Percentiles rank a stretch among this genome's conserved stretches.
Conservation (phyloP, 169 alveolate species). For the Perkinsus chesapeaki region DNA sequence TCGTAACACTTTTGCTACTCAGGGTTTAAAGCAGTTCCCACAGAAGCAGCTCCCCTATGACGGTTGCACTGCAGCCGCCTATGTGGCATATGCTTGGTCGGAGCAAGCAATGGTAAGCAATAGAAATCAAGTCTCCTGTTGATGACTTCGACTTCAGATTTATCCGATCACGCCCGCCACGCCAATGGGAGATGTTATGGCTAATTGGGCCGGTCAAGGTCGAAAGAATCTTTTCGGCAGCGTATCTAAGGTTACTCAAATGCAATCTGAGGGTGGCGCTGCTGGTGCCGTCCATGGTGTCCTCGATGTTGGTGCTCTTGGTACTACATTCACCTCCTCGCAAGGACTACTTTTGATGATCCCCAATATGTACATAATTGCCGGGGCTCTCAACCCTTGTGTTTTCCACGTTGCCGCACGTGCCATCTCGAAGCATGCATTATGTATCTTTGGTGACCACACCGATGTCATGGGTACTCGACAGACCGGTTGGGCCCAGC, state of each 20-base stretch:
- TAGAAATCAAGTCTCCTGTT: not conserved
- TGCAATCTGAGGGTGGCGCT: conserved; percentile 53
- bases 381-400: conserved; percentile 50
- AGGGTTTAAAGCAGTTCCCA: not conserved
- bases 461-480: conserved; percentile 49
- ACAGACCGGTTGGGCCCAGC: conserved; percentile 45
- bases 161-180: conserved; percentile 54
- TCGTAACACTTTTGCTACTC: not conserved
- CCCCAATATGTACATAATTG: conserved; percentile 49
- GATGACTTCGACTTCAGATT: conserved; percentile 13
- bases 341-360: conserved; percentile 48
- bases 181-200: conserved; percentile 48
- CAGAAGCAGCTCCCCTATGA: conserved; percentile 8
- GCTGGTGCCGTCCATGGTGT: conserved; percentile 55
- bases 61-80: conserved; percentile 47
- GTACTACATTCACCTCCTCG: conserved; percentile 47
- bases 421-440: conserved; percentile 47
- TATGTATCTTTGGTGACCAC: conserved; percentile 51
- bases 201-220: conserved; percentile 46
- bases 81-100: conserved; percentile 49
- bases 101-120: conserved; percentile 33
- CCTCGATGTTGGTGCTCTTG: conserved; percentile 38
- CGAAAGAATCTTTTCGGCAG: conserved; percentile 42
- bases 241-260: conserved; percentile 40
- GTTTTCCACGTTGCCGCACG: conserved; percentile 52